phyloP scores from a whole-genome alignment of 345 rosid species.

The Populus euphratica region DNA sequence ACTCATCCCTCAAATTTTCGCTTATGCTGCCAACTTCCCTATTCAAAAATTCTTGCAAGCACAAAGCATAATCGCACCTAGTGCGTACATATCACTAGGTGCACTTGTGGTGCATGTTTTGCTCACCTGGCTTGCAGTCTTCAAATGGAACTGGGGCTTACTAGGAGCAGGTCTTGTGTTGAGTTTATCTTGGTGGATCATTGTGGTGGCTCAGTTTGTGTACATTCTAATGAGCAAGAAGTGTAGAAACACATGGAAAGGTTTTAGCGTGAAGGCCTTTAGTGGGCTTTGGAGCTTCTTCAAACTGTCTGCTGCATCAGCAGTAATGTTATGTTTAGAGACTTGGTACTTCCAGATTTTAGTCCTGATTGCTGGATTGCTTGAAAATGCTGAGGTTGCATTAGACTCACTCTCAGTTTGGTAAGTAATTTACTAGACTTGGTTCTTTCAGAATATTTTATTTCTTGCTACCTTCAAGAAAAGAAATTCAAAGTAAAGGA shows the following conservation, averaged over 20 bases:
- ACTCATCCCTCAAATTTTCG: conserved; percentile 9
- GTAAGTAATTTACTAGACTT: neutral
- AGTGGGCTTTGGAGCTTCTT: conserved; percentile 15
- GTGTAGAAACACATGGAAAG: conserved; percentile 23
- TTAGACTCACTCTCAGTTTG: conserved; percentile 26
- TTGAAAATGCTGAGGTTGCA: conserved; percentile 16
- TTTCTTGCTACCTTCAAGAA: neutral
- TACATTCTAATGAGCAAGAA: conserved; percentile 8
- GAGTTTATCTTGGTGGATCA: conserved; percentile 25
- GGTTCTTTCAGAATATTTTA: neutral
- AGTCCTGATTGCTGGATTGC: neutral
- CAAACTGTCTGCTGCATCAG: conserved; percentile 25
- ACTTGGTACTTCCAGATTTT: conserved; percentile 25
- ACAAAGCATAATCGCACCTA: conserved; percentile 23
- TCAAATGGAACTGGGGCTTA: conserved; percentile 16
- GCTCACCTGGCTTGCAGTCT: conserved; percentile 18
- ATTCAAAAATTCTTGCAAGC: conserved; percentile 37
- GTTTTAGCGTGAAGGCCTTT: conserved; percentile 18
- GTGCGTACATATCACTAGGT: conserved; percentile 18
- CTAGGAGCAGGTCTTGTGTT: conserved; percentile 19
- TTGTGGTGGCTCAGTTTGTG: conserved; percentile 16
- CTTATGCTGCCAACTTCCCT: conserved; percentile 50
- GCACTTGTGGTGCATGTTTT: conserved; percentile 13
- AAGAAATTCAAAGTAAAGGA: neutral
- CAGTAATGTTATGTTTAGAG: conserved; percentile 27